Evolutionary conservation across 2,329 filamentous ascomycete genomes (phyloP).

Genomic region (Penicillium sp.): DNA sequence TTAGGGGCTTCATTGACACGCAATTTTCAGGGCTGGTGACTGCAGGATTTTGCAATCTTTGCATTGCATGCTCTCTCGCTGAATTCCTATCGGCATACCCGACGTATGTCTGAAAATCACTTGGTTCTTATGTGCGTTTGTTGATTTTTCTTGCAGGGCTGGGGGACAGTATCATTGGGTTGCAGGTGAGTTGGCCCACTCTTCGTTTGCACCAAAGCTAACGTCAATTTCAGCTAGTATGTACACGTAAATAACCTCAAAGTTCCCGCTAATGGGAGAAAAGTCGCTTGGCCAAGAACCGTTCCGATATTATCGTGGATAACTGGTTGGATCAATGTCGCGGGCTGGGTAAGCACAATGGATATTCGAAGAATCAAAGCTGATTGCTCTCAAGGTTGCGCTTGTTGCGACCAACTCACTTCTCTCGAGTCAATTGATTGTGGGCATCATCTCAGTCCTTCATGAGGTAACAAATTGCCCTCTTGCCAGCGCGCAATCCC

Average conservation of each 20-base stretch:
- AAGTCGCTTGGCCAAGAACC: conserved; percentile 60
- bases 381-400: conserved; percentile 41
- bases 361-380: background rate
- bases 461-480: conserved; percentile 43
- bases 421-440: conserved; percentile 66
- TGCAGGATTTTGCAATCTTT: conserved; percentile 69
- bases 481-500: background rate
- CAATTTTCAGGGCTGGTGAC: conserved; percentile 47
- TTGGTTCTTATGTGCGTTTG: background rate
- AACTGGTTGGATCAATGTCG: conserved; percentile 69
- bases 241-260: conserved; percentile 9
- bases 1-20: background rate
- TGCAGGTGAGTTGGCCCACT: conserved; percentile 44
- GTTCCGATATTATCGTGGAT: conserved; percentile 65
- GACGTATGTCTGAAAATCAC: conserved; percentile 34
- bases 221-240: conserved; percentile 27
- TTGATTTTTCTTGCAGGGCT: conserved; percentile 31
- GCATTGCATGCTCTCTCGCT: conserved; percentile 66
- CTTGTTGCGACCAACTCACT: conserved; percentile 68
- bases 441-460: conserved; percentile 64
- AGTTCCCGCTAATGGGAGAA: conserved; percentile 1
- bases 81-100: conserved; percentile 69
- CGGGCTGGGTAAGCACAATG: conserved; percentile 59
- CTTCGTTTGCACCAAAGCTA: conserved; percentile 4
- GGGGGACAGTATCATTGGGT: conserved; percentile 73